phyloP scores from a whole-genome alignment of 2,329 filamentous ascomycete species.

The Fusarium burgessii region DNA sequence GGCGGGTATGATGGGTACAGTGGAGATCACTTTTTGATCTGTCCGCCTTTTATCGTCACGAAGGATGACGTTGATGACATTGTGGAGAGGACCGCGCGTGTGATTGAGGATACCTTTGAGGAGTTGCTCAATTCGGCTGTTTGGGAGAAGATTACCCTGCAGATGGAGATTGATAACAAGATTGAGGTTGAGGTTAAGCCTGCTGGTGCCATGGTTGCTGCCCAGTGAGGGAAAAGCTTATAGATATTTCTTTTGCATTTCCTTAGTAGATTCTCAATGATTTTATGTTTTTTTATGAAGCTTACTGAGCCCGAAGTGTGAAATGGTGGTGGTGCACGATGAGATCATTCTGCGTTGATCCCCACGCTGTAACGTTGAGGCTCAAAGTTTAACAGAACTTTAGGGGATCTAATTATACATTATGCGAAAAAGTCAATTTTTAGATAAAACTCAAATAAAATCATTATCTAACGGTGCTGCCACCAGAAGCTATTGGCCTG shows the following conservation, averaged over 20 bases:
- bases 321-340: too few species aligned
- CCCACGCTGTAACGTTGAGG: rapidly evolving
- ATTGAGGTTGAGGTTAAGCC: neutral
- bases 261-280: rapidly evolving
- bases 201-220: neutral
- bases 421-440: rapidly evolving
- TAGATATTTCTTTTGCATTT: neutral
- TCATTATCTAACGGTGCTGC: too few species aligned
- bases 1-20: constrained; percentile 41
- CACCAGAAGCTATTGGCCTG: too few species aligned
- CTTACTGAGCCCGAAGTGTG: rapidly evolving
- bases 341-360: too few species aligned
- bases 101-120: constrained; percentile 35
- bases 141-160: constrained; percentile 37
- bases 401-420: rapidly evolving
- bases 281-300: rapidly evolving
- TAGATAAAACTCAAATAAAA: rapidly evolving
- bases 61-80: constrained; percentile 37
- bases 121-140: constrained; percentile 20
- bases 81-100: constrained; percentile 30
- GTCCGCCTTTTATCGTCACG: constrained; percentile 34
- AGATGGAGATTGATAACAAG: constrained; percentile 22
- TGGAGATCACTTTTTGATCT: constrained; percentile 39
- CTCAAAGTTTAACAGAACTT: rapidly evolving
- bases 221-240: neutral